Evolutionary conservation across 106 monocot genomes (phyloP).

Genomic region (Allium cepa): DNA sequence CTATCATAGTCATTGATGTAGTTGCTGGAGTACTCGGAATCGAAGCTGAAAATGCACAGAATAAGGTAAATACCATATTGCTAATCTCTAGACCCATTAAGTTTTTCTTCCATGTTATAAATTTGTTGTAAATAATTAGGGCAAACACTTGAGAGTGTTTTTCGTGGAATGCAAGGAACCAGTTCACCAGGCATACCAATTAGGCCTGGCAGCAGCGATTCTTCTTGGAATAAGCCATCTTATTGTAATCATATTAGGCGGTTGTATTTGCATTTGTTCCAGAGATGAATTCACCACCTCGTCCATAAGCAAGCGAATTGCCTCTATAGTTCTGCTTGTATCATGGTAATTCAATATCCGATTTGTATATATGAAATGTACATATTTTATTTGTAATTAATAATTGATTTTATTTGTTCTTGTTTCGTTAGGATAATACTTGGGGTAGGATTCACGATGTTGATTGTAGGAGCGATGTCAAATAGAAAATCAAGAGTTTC

Average conservation of each 20-base stretch:
- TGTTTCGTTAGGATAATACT: slow-evolving; percentile 35
- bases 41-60: slow-evolving; percentile 67
- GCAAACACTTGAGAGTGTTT: slow-evolving; percentile 48
- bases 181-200: slow-evolving; percentile 61
- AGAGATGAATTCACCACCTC: slow-evolving; percentile 23
- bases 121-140: slow-evolving; percentile 19
- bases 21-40: slow-evolving; percentile 73
- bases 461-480: slow-evolving; percentile 50
- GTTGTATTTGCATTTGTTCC: slow-evolving; percentile 58
- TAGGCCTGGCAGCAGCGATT: slow-evolving; percentile 55
- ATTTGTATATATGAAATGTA: not conserved
- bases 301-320: slow-evolving; percentile 41
- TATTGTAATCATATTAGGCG: slow-evolving; percentile 58
- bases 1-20: slow-evolving; percentile 54
- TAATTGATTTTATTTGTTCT: no score
- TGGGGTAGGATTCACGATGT: slow-evolving; percentile 34
- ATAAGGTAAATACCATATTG: slow-evolving; percentile 27
- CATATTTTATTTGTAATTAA: not conserved
- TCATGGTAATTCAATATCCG: slow-evolving; percentile 51
- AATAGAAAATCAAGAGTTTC: slow-evolving; percentile 33
- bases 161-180: slow-evolving; percentile 85
- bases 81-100: not conserved
- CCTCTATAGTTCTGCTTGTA: slow-evolving; percentile 33
- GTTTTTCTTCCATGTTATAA: not conserved
- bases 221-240: slow-evolving; percentile 59